Conservation (phyloP, 495 filamentous ascomycete genomes). For the Aspergillus sclerotioniger region DNA sequence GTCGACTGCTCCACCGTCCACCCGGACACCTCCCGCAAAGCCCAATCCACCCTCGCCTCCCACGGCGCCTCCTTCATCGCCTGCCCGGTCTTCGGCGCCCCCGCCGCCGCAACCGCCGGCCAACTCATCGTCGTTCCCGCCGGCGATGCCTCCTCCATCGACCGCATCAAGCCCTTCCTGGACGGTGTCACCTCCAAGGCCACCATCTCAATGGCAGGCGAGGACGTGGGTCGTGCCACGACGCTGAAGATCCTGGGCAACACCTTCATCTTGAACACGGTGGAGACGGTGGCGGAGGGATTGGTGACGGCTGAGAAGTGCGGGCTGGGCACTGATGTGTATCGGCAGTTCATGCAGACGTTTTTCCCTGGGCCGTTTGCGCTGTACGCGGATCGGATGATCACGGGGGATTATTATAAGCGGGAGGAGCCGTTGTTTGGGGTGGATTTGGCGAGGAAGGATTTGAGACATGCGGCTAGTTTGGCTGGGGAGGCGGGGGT, state of each 20-base stretch:
- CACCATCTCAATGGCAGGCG: conserved; percentile 55
- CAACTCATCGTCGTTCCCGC: conserved; percentile 75
- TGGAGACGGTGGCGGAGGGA: conserved; percentile 74
- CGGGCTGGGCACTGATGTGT: conserved; percentile 66
- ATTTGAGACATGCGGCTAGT: conserved; percentile 70
- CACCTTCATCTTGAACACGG: conserved; percentile 80
- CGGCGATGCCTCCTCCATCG: conserved; percentile 58
- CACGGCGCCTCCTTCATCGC: conserved; percentile 72
- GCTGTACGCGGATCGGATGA: conserved; percentile 73
- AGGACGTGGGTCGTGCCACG: conserved; percentile 36
- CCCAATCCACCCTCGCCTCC: conserved; percentile 53
- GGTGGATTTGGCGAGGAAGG: conserved; percentile 85
- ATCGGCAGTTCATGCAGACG: conserved; percentile 63
- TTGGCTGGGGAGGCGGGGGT: conserved; percentile 63
- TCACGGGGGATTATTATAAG: conserved; percentile 68
- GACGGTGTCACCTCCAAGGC: conserved; percentile 73
- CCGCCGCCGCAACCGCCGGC: conserved; percentile 73
- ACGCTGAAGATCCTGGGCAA: conserved; percentile 82
- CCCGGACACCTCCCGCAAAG: conserved; percentile 70
- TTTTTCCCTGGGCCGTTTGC: conserved; percentile 57
- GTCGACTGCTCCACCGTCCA: conserved; percentile 88
- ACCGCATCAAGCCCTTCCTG: conserved; percentile 68
- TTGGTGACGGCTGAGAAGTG: conserved; percentile 76
- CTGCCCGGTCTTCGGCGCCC: conserved; percentile 80
- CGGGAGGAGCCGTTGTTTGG: conserved; percentile 76